Conservation (phyloP, 108 stramenopile species). For the Fistulifera solaris region DNA sequence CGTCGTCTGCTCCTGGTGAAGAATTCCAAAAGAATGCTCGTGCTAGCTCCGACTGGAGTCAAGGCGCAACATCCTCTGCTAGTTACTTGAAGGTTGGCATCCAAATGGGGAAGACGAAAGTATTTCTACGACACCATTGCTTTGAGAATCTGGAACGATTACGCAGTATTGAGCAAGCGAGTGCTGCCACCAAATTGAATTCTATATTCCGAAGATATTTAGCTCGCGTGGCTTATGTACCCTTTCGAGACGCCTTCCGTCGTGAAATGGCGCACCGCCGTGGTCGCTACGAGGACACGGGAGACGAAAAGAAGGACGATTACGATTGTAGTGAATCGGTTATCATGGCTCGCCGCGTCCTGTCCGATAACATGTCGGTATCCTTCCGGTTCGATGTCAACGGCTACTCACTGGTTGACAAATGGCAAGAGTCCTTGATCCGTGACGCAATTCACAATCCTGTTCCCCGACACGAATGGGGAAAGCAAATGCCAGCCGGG, state of each 20-base stretch:
- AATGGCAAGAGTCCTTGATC: slow-evolving; percentile 27
- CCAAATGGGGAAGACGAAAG: slow-evolving; percentile 86
- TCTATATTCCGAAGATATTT: slow-evolving; percentile 48
- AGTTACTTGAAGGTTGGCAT: slow-evolving; percentile 38
- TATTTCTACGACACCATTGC: slow-evolving; percentile 68
- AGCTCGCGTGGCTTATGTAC: slow-evolving; percentile 34
- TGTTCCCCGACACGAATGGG: slow-evolving; percentile 33
- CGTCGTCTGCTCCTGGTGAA: too few relatives aligned
- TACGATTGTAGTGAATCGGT: slow-evolving; percentile 24
- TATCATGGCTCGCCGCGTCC: slow-evolving; percentile 17
- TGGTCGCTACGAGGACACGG: background rate
- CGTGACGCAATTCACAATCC: slow-evolving; percentile 45
- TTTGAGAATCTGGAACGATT: slow-evolving; percentile 71
- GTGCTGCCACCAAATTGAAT: slow-evolving; percentile 42
- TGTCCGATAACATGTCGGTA: background rate
- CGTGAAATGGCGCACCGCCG: slow-evolving; percentile 21
- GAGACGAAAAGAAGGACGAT: slow-evolving; percentile 15
- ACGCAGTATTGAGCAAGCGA: slow-evolving; percentile 28
- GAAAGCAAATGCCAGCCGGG: slow-evolving; percentile 17
- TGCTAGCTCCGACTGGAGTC: slow-evolving; percentile 2
- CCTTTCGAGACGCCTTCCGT: slow-evolving; percentile 38
- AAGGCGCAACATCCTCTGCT: background rate
- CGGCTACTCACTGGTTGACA: slow-evolving; percentile 23
- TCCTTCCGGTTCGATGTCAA: slow-evolving; percentile 12
- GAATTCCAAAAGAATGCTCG: background rate